Evolutionary conservation across 78 protist species (phyloP).

Genomic region (Dictyostelium firmibasis): DNA sequence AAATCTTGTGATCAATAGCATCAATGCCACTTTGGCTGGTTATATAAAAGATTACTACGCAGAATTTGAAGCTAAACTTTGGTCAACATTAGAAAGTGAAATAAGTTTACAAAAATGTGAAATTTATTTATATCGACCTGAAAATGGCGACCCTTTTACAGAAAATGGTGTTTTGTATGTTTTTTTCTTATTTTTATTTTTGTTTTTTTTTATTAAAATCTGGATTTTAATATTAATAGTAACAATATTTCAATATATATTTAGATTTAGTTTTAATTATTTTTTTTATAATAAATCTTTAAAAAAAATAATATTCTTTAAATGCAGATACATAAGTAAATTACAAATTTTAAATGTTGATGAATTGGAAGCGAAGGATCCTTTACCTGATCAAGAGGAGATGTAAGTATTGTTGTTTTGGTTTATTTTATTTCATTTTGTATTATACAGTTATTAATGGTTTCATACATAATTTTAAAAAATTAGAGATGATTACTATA

Average conservation of each 20-base stretch:
- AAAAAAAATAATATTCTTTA: conserved; percentile 72
- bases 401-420: background rate
- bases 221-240: too few relatives aligned
- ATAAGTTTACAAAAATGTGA: conserved; percentile 39
- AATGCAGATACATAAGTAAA: conserved; percentile 22
- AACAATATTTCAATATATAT: background rate
- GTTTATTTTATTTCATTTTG: background rate
- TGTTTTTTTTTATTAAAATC: too few relatives aligned
- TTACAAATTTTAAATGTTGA: background rate
- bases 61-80: conserved; percentile 36
- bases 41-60: conserved; percentile 2
- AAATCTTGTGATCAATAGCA: conserved; percentile 31
- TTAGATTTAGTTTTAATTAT: conserved; percentile 73
- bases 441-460: background rate
- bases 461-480: background rate
- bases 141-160: conserved; percentile 69
- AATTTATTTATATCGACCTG: conserved; percentile 71
- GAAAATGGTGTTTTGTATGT: conserved; percentile 67
- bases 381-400: conserved; percentile 2
- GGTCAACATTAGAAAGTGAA: conserved; percentile 65
- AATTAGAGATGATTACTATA: background rate
- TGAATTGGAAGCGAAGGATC: background rate
- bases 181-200: too few relatives aligned
- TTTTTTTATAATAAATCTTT: conserved; percentile 61
- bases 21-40: conserved; percentile 11